These are phyloP conservation scores for Corynascus novoguineensis DNA, from an alignment of 495 filamentous ascomycete species.

Conservation along the genomic window DNA sequence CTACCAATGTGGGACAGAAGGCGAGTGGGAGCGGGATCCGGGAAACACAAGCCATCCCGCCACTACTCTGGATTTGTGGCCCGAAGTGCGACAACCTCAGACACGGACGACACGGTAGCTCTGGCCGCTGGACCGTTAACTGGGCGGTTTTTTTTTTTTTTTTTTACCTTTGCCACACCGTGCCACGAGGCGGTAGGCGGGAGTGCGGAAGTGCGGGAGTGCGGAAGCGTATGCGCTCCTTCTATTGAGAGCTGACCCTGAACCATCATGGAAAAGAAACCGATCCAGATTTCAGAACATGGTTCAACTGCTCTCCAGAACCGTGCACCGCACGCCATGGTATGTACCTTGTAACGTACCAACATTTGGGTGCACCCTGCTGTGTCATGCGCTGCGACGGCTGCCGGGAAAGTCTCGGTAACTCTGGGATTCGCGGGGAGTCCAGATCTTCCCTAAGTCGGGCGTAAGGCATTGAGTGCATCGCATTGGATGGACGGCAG, in stretches of 20 bases:
- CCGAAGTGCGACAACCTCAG: too few relatives aligned
- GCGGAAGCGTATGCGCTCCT: too few relatives aligned
- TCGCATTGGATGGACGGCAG: background rate
- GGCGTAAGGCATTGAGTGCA: background rate
- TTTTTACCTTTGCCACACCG: background rate
- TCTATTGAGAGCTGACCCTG: too few relatives aligned
- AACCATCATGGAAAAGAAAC: too few relatives aligned
- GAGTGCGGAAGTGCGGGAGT: background rate
- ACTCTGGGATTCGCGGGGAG: constrained; percentile 1
- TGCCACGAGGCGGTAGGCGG: background rate
- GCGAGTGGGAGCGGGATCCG: constrained; percentile 5
- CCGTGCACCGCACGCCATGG: too few relatives aligned
- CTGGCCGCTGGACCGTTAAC: constrained; percentile 12
- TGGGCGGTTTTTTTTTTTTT: background rate
- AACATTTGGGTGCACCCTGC: background rate
- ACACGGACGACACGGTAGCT: too few relatives aligned
- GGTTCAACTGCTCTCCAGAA: too few relatives aligned
- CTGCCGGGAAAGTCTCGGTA: constrained; percentile 4
- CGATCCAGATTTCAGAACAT: background rate
- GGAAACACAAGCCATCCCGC: background rate
- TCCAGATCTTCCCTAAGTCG: background rate
- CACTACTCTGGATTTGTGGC: too few relatives aligned
- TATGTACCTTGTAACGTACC: too few relatives aligned
- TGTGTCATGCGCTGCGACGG: constrained; percentile 2
- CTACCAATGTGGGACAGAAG: background rate